Conservation (phyloP, 768 basidiomycete species). For the Collybia sordida region DNA sequence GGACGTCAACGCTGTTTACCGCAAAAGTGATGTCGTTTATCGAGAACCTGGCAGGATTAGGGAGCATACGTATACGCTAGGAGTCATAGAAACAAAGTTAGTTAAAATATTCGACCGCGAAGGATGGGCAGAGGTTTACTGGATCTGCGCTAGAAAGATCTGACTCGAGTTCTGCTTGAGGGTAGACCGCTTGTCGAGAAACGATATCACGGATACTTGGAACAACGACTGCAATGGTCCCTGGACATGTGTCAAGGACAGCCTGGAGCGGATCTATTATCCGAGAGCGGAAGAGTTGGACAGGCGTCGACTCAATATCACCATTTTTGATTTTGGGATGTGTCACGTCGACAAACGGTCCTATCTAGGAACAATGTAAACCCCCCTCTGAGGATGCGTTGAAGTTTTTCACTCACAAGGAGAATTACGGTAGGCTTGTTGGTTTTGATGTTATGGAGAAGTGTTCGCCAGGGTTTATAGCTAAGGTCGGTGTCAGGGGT, state of each 20-base stretch:
- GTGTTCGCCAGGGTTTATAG: constrained; percentile 67
- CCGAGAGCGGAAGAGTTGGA: constrained; percentile 65
- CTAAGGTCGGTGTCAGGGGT: constrained; percentile 75
- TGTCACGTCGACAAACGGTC: constrained; percentile 83
- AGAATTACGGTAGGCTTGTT: constrained; percentile 76
- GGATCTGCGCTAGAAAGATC: constrained; percentile 45
- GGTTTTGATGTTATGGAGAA: constrained; percentile 60
- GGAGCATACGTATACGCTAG: constrained; percentile 76
- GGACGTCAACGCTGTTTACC: constrained; percentile 78
- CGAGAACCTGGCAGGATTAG: constrained; percentile 86
- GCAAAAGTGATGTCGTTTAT: constrained; percentile 83
- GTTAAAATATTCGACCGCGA: neutral
- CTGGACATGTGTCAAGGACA: constrained; percentile 61
- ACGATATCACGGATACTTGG: constrained; percentile 84
- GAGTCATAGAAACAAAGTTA: neutral
- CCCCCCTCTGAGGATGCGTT: neutral
- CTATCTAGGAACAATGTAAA: constrained; percentile 52
- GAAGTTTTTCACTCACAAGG: constrained; percentile 47
- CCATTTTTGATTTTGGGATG: constrained; percentile 79
- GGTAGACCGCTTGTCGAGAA: constrained; percentile 79
- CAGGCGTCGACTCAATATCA: constrained; percentile 63
- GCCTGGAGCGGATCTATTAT: constrained; percentile 57
- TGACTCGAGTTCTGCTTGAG: constrained; percentile 65
- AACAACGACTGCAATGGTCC: constrained; percentile 72
- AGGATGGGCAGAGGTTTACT: constrained; percentile 34